These are phyloP conservation scores for Pseudogymnoascus sp. DNA, from an alignment of 2,329 filamentous ascomycete genomes.

Conservation along the genomic window DNA sequence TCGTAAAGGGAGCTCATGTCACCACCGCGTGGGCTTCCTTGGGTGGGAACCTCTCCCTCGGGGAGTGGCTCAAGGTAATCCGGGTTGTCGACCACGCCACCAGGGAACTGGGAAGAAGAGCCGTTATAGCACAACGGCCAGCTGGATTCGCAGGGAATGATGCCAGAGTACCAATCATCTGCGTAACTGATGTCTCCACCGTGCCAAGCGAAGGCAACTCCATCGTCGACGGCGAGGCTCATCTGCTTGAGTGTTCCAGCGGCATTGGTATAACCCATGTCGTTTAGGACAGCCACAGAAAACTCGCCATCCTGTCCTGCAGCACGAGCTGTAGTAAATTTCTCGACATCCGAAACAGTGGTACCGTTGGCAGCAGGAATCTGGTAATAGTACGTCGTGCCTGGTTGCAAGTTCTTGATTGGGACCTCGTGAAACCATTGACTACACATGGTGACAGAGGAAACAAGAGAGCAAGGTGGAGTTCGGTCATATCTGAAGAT, in stretches of 20 bases:
- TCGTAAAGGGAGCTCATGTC: constrained; percentile 46
- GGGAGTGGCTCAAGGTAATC: constrained; percentile 42
- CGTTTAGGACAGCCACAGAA: constrained; percentile 43
- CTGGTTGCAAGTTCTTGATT: constrained; percentile 36
- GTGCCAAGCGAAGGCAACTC: constrained; percentile 46
- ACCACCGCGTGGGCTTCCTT: constrained; percentile 42
- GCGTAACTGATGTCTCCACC: constrained; percentile 47
- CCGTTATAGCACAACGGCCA: constrained; percentile 50
- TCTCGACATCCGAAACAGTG: constrained; percentile 40
- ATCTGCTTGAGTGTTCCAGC: constrained; percentile 42
- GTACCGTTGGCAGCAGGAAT: constrained; percentile 45
- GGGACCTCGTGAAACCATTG: constrained; percentile 48
- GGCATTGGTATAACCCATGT: constrained; percentile 50
- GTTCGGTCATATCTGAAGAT: constrained; percentile 43
- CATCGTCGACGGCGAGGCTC: constrained; percentile 36
- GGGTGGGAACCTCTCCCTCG: constrained; percentile 39
- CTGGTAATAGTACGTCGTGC: constrained; percentile 46
- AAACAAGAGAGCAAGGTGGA: constrained; percentile 42
- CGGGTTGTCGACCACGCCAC: constrained; percentile 23
- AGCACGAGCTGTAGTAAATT: constrained; percentile 41
- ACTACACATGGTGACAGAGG: constrained; percentile 42
- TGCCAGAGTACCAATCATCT: constrained; percentile 46
- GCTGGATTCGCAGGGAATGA: constrained; percentile 41
- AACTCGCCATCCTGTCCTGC: constrained; percentile 39
- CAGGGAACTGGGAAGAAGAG: constrained; percentile 36